Base-by-base conservation (phyloP, 2,329 filamentous ascomycete genomes). In the Endothia cerciana region DNA sequence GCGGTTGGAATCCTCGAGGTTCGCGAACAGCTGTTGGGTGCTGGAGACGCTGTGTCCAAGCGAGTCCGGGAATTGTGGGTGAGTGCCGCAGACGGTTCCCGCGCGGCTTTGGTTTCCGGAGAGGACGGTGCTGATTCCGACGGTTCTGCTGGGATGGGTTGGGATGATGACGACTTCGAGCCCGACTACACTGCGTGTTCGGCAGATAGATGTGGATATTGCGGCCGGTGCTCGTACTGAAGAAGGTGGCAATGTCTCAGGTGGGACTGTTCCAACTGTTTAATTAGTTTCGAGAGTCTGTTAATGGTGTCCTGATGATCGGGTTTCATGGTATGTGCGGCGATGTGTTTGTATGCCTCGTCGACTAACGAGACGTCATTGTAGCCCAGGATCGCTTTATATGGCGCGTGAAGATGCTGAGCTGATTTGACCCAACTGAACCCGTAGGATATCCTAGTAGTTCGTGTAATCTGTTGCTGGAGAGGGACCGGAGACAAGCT, bases 21-120 rank as follows among this genome's bases (percentile, higher is more conserved):
- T 22, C 67, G 71, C 19, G 69, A 71, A 62, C 70, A 71, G 66
- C 57, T 70, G n/a, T 56, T 41, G 8, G 70, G 69, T 40, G 70
- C 66, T 11, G 68, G 68, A 8, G 59, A 69, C 25, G 70, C 69
- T 17, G 58, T 76, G 40, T 77, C 75, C 30, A 65, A 71, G 49
- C 68, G 65, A 22, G 70, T 72, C 38, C 72, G 70, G 60, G 65
- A 62, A 33, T 68, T 70, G 38, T 77, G 75, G 71, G 67, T 58
- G 30, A 68, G 47, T 11, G 57, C 36, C 11, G 60, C 47, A 22
- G 13, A 65, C 33, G 17, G 40, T 51, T 36, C 8, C 15, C 17
- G 41, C 28, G 25, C 47, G 28, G 4, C 11, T 7, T 55, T 55
- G 38, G 61, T 56, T 38, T 55, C 56, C 8, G 51, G 25, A 6